A percentile compares a stretch with the other conserved stretches of the same genome.
phyloP scores from a whole-genome alignment of 805 yeast genomes.

The Schizosaccharomyces osmophilus region DNA sequence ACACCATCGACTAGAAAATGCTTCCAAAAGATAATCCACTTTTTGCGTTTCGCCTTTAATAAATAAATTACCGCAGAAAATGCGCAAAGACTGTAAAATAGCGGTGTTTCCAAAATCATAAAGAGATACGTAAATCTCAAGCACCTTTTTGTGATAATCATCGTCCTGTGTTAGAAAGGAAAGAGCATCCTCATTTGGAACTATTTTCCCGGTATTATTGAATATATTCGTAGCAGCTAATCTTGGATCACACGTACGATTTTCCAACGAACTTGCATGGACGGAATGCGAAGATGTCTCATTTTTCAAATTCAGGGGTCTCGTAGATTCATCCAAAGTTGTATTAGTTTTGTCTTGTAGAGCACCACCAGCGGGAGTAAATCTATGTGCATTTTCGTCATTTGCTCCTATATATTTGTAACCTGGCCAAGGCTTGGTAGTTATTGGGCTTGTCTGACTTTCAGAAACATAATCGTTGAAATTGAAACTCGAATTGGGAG shows the following conservation, averaged over 20 bases:
- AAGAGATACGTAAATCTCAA: constrained; percentile 14
- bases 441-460: too few species aligned
- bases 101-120: constrained; percentile 24
- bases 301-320: too few species aligned
- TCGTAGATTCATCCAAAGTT: too few species aligned
- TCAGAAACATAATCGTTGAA: too few species aligned
- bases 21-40: constrained; percentile 46
- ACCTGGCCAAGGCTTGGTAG: too few species aligned
- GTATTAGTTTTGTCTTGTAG: too few species aligned
- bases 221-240: neutral
- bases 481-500: too few species aligned
- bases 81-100: constrained; percentile 31
- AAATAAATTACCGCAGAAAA: constrained; percentile 39
- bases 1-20: constrained; percentile 39
- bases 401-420: too few species aligned
- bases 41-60: constrained; percentile 66
- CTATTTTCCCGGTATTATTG: neutral
- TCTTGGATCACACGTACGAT: neutral
- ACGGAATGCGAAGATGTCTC: too few species aligned
- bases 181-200: constrained; percentile 2
- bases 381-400: too few species aligned
- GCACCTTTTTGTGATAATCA: neutral
- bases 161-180: constrained; percentile 1
- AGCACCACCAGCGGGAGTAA: too few species aligned
- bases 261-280: neutral